These are phyloP conservation scores for Vigna mungo DNA, from an alignment of 306 rosid species.

Conservation along the genomic window DNA sequence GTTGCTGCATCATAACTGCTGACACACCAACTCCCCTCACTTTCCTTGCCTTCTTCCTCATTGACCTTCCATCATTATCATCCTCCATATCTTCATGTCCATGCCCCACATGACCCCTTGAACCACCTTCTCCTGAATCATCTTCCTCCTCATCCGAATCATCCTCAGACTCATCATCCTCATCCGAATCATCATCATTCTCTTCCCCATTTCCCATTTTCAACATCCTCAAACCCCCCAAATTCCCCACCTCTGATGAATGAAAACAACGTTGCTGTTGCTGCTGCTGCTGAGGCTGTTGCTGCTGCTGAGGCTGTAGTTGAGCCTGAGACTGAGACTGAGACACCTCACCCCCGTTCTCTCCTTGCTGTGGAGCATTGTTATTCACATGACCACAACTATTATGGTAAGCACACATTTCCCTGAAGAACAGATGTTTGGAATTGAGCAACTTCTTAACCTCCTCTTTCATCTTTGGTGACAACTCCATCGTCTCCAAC, in stretches of 20 bases:
- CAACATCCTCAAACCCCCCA: conserved; percentile 50
- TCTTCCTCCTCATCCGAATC: conserved; percentile 65
- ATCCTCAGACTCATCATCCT: conserved; percentile 59
- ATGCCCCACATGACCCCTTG: conserved; percentile 50
- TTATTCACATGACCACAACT: conserved; percentile 69
- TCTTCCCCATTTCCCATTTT: conserved; percentile 54
- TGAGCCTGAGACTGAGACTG: conserved; percentile 39
- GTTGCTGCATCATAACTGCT: conserved; percentile 51
- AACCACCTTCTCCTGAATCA: conserved; percentile 58
- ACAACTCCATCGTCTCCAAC: conserved; percentile 84
- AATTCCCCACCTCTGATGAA: conserved; percentile 52
- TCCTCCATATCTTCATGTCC: conserved; percentile 64
- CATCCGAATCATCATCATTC: conserved; percentile 53
- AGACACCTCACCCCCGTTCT: conserved; percentile 52
- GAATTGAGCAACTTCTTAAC: conserved; percentile 82
- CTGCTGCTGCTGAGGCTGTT: conserved; percentile 11
- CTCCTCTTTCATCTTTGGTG: conserved; percentile 77
- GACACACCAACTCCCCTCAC: conserved; percentile 27
- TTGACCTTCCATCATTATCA: conserved; percentile 55
- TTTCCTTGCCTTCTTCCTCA: conserved; percentile 54
- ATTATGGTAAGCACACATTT: conserved; percentile 97
- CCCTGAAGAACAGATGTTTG: conserved; percentile 90
- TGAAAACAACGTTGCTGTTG: conserved; percentile 58
- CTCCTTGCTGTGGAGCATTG: conserved; percentile 54
- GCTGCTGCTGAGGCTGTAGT: conserved; percentile 8